phyloP scores from a whole-genome alignment of 768 basidiomycete genomes.

The Mycena latifolia region DNA sequence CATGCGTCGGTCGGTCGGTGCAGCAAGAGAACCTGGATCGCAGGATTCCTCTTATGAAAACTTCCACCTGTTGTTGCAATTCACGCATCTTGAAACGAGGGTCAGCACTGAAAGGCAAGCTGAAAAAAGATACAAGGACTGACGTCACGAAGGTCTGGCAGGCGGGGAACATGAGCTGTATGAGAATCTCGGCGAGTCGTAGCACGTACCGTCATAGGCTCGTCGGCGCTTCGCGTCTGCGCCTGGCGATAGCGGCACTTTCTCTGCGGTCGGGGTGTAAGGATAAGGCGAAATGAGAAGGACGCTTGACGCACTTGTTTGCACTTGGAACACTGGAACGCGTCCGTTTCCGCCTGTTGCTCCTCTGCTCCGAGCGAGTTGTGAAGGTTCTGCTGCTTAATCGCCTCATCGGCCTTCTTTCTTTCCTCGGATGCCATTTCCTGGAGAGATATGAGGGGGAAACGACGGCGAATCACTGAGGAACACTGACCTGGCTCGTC shows the following conservation, averaged over 20 bases:
- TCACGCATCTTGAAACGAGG: conserved; percentile 65
- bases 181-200: too few relatives aligned
- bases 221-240: conserved; percentile 97
- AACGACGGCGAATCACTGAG: not conserved
- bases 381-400: conserved; percentile 89
- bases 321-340: conserved; percentile 97
- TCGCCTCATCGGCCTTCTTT: conserved; percentile 84
- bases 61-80: conserved; percentile 69
- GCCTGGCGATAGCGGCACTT: conserved; percentile 96
- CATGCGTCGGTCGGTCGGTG: too few relatives aligned
- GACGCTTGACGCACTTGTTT: conserved; percentile 76
- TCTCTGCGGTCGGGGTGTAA: conserved; percentile 54
- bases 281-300: conserved; percentile 12
- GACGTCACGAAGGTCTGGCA: conserved; percentile 96
- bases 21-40: too few relatives aligned
- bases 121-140: too few relatives aligned
- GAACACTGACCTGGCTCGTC: conserved; percentile 81
- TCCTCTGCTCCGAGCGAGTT: conserved; percentile 92
- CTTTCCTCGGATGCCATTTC: conserved; percentile 97
- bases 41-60: too few relatives aligned
- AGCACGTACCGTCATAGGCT: conserved; percentile 95
- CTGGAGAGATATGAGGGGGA: conserved; percentile 53
- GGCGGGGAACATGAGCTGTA: conserved; percentile 19
- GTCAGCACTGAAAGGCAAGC: not conserved
- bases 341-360: conserved; percentile 94